Evolutionary conservation across 441 rosid species (phyloP).

Genomic region (Mallotus repandus): DNA sequence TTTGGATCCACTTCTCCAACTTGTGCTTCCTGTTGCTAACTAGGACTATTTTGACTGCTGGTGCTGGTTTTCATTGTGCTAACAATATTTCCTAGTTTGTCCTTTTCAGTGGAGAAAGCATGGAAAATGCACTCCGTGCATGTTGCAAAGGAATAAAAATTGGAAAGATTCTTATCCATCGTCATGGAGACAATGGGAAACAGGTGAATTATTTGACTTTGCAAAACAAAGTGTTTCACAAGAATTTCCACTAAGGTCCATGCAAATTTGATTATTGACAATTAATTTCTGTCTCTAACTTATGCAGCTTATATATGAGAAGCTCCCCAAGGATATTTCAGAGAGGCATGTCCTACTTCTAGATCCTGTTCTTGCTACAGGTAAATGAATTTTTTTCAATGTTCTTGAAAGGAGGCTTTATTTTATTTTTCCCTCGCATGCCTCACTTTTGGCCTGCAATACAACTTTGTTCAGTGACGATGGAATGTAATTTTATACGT

Average conservation of each 20-base stretch:
- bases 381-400: constrained; percentile 33
- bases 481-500: background rate
- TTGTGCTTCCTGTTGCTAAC: constrained; percentile 16
- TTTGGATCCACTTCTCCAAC: constrained; percentile 12
- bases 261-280: constrained; percentile 1
- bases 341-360: constrained; percentile 96
- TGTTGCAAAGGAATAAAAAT: constrained; percentile 97
- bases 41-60: constrained; percentile 22
- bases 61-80: constrained; percentile 6
- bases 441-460: background rate
- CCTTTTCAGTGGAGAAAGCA: constrained; percentile 84
- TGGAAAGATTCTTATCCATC: constrained; percentile 92
- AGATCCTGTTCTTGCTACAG: constrained; percentile 96
- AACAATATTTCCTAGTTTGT: constrained; percentile 11
- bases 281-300: background rate
- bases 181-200: constrained; percentile 94
- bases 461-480: background rate
- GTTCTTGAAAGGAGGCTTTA: background rate
- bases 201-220: constrained; percentile 46
- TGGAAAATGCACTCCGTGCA: constrained; percentile 97
- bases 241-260: constrained; percentile 1
- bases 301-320: constrained; percentile 89
- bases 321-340: constrained; percentile 95
- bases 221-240: background rate
- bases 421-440: background rate